phyloP scores from a whole-genome alignment of 805 yeast genomes.

The Schwanniomyces vanrijiae region DNA sequence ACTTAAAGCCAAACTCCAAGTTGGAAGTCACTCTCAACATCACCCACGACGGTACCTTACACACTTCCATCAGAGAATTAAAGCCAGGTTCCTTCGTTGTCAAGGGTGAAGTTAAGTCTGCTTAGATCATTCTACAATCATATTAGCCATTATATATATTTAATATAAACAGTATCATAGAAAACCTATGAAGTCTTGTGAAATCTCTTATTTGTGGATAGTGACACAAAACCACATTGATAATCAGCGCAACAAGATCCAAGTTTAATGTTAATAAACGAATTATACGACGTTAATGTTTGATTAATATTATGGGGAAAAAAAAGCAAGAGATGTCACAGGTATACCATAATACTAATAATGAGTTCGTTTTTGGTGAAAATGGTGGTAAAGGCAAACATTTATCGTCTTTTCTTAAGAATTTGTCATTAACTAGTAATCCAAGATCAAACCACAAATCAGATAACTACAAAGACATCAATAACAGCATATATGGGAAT shows the following conservation, averaged over 20 bases:
- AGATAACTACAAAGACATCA: conserved; percentile 25
- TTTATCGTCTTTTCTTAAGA: conserved; percentile 50
- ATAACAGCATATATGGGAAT: conserved; percentile 40
- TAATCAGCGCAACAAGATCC: neutral
- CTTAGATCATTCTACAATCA: conserved; percentile 1
- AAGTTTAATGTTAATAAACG: neutral
- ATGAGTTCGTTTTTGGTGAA: conserved; percentile 67
- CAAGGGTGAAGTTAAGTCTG: conserved; percentile 49
- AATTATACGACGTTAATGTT: neutral
- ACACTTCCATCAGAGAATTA: conserved; percentile 65
- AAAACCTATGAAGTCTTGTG: too few species aligned
- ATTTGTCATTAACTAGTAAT: conserved; percentile 38
- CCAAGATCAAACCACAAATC: conserved; percentile 11
- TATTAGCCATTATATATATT: neutral
- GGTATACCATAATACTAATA: conserved; percentile 35
- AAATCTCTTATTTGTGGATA: too few species aligned
- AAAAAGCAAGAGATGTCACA: conserved; percentile 47
- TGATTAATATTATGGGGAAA: conserved; percentile 33
- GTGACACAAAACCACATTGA: conserved; percentile 1
- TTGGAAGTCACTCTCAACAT: conserved; percentile 71
- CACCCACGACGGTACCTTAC: conserved; percentile 63
- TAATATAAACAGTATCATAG: conserved; percentile 1
- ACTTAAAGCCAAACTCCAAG: conserved; percentile 60
- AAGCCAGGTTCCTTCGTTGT: conserved; percentile 56
- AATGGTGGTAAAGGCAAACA: conserved; percentile 68